Evolutionary conservation across 1,284 basidiomycete species (phyloP), one percentile per base, ranked within the genome.

Genomic region (Pterulicium gracile): DNA sequence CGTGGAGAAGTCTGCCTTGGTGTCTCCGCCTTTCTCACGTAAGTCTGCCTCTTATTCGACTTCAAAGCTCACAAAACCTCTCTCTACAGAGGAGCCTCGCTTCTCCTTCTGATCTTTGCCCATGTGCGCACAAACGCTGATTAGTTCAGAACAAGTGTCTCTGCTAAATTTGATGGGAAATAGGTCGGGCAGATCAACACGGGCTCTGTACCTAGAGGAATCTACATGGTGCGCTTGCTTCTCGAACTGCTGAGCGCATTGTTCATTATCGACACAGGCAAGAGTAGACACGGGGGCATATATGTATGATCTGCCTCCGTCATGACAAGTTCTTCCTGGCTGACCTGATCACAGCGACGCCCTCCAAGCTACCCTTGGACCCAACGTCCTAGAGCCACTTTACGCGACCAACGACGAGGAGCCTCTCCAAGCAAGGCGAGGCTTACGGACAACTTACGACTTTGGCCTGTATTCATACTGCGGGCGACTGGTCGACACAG

Each of bases 111-210:
- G 58, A 85, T 88, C 52, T 87, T 88, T 63, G 75, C 78, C 54
- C 83, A 88, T 72, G 85, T 84, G 59, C 53, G 79, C 63, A 43
- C 48, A 49, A 40, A 43, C 24, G 55, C 43, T 51, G 40, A 42
- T 45, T 48, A 36, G 24, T 35, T 47, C 44, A 53, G 46, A 49
- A 47, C 43, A 44, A 48, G 47, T 44, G 44, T 56, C 52, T 52
- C 36, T 22, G 10, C 21, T 50, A 49, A 17, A 27, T 35, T 27
- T 42, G n/a, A 44, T 17, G 50, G 49, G 62, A 24, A 51, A 43
- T 52, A 89, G 87, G 76, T 88, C 49, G 85, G 81, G 47, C 86
- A 88, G 74, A 87, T 81, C 58, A 88, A 79, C 60, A 82, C 81
- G 41, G 77, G 80, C 17, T 69, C 67, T 24, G 78, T 87, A 20